Percentiles rank a stretch among this genome's conserved stretches.
Evolutionary conservation across 208 protist species (phyloP).

Genomic region (Vickermania spadyakhi): DNA sequence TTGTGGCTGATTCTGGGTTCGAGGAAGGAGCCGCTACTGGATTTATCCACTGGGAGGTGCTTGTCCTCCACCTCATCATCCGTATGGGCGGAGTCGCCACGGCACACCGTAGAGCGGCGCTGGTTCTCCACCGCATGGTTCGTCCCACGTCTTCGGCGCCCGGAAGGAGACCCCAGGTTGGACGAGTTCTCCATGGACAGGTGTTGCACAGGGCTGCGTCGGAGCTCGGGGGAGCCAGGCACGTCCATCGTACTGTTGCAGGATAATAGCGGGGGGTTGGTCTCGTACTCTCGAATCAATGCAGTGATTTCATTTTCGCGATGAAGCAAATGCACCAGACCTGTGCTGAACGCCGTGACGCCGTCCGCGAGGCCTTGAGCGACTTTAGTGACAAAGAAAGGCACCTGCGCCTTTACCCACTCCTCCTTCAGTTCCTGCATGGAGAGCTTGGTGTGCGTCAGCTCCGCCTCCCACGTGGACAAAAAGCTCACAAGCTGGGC

Average conservation of each 20-base stretch:
- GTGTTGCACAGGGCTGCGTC: not conserved
- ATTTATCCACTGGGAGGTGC: not conserved
- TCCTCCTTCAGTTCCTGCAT: conserved; percentile 46
- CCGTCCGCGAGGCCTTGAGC: conserved; percentile 18
- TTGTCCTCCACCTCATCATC: not conserved
- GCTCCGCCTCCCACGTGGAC: conserved; percentile 37
- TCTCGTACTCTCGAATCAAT: conserved; percentile 6
- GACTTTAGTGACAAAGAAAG: conserved; percentile 24
- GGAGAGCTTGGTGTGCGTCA: conserved; percentile 18
- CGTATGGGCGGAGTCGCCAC: not conserved
- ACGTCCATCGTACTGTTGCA: not conserved
- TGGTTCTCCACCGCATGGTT: not conserved
- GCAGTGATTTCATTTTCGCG: conserved; percentile 22
- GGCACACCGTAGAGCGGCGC: not conserved
- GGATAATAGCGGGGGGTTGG: too few species aligned
- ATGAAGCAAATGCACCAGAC: conserved; percentile 30
- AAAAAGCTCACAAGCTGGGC: conserved; percentile 38
- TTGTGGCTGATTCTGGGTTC: too few species aligned
- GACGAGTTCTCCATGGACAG: not conserved
- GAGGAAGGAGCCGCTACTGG: not conserved
- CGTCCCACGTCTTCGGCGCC: not conserved
- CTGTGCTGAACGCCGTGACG: conserved; percentile 17
- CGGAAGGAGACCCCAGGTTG: not conserved
- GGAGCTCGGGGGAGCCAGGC: not conserved
- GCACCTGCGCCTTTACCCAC: conserved; percentile 36